phyloP scores from a whole-genome alignment of 139 green algal species.

The Astrephomene gubernaculifera region DNA sequence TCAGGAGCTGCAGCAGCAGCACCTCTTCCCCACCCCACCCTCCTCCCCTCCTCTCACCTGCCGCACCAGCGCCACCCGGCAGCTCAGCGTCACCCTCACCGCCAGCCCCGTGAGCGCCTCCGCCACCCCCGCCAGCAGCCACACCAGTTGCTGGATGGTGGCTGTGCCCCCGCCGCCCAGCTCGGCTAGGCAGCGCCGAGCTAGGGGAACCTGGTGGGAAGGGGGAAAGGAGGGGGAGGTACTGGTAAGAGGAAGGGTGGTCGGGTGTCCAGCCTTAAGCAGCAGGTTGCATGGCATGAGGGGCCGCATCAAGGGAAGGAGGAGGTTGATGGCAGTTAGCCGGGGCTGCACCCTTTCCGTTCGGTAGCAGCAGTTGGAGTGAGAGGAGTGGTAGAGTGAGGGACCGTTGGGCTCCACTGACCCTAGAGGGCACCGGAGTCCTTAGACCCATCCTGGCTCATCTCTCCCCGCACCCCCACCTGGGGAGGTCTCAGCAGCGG shows the following conservation, averaged over 20 bases:
- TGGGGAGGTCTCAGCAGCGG: conserved; percentile 9
- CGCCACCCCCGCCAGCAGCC: not conserved
- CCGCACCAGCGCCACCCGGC: conserved; percentile 23
- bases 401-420: too few species aligned
- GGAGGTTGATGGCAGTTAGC: too few species aligned
- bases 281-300: too few species aligned
- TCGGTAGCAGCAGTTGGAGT: too few species aligned
- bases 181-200: conserved; percentile 11
- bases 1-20: not conserved
- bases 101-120: not conserved
- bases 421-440: too few species aligned
- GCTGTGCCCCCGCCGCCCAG: not conserved
- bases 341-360: too few species aligned
- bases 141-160: conserved; percentile 30
- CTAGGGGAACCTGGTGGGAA: not conserved
- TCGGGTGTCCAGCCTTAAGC: too few species aligned
- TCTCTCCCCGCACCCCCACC: too few species aligned
- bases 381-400: too few species aligned
- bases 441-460: too few species aligned
- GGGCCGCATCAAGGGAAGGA: too few species aligned
- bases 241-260: not conserved
- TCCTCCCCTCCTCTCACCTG: not conserved
- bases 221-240: not conserved
- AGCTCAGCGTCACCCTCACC: conserved; percentile 8
- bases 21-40: not conserved